phyloP scores from a whole-genome alignment of 1,139 yeast species.

The Blastobotrys illinoisensis region DNA sequence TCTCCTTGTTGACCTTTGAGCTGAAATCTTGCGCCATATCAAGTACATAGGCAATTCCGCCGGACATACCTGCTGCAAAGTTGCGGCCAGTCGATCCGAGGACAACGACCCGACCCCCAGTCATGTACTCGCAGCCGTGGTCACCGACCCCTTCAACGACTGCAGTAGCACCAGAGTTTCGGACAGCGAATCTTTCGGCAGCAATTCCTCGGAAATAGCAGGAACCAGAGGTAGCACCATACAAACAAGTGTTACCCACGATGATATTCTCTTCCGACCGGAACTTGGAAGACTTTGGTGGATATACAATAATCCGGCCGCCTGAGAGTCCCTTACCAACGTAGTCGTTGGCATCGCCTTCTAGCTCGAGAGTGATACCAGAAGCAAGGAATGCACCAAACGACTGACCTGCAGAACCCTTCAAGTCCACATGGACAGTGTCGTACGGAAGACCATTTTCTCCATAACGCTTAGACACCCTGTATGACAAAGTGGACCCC shows the following conservation, averaged over 20 bases:
- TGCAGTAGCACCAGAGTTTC: slow-evolving; percentile 97
- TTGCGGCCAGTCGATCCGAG: slow-evolving; percentile 89
- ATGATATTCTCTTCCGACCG: slow-evolving; percentile 95
- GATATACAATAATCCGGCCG: slow-evolving; percentile 87
- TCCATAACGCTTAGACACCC: slow-evolving; percentile 90
- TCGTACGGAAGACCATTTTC: slow-evolving; percentile 92
- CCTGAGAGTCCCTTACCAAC: slow-evolving; percentile 98
- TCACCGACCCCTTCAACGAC: slow-evolving; percentile 98
- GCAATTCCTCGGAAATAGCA: slow-evolving; percentile 96
- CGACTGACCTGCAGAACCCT: slow-evolving; percentile 97
- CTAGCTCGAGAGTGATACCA: slow-evolving; percentile 90
- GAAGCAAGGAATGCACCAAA: slow-evolving; percentile 97
- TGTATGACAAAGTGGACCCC: slow-evolving; percentile 90
- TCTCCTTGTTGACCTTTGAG: slow-evolving; percentile 72
- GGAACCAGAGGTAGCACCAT: slow-evolving; percentile 94
- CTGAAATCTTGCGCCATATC: slow-evolving; percentile 92
- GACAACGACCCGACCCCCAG: slow-evolving; percentile 96
- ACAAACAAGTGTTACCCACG: slow-evolving; percentile 95
- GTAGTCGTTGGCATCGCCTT: slow-evolving; percentile 97
- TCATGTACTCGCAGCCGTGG: slow-evolving; percentile 99
- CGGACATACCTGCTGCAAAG: slow-evolving; percentile 99
- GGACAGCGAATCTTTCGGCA: slow-evolving; percentile 96
- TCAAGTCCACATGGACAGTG: slow-evolving; percentile 85
- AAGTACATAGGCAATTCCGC: slow-evolving; percentile 96
- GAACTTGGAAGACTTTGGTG: slow-evolving; percentile 77